Evolutionary conservation across 2,329 filamentous ascomycete genomes (phyloP).

Genomic region (Botrytis fragariae): DNA sequence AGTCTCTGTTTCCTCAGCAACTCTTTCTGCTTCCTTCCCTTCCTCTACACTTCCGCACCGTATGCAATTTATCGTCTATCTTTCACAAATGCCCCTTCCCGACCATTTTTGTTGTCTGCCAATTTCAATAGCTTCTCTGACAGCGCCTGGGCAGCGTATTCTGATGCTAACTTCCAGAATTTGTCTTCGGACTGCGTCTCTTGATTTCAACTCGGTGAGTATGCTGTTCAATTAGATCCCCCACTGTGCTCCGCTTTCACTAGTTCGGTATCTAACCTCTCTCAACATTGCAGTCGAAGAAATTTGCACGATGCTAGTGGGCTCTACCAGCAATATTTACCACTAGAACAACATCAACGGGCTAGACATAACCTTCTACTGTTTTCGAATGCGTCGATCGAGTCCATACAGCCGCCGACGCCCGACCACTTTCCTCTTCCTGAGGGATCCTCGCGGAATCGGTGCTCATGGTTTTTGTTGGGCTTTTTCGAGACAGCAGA

Average conservation of each 20-base stretch:
- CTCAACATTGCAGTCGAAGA: background rate
- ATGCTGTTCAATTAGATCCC: background rate
- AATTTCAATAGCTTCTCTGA: background rate
- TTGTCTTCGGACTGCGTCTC: background rate
- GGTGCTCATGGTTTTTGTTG: background rate
- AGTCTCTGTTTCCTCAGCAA: background rate
- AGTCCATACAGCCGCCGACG: too few species aligned
- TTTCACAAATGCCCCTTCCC: background rate
- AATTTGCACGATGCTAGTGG: background rate
- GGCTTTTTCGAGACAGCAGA: background rate
- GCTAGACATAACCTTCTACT: background rate
- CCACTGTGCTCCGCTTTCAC: background rate
- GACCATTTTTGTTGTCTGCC: background rate
- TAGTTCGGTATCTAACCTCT: too few species aligned
- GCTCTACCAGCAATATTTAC: too few species aligned
- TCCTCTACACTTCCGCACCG: background rate
- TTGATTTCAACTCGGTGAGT: background rate
- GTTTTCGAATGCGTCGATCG: background rate
- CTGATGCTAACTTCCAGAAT: background rate
- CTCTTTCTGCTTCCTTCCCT: background rate
- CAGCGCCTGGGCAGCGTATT: too few species aligned
- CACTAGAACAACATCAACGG: background rate
- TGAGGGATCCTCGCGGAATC: too few species aligned
- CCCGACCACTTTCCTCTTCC: background rate
- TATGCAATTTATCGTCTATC: fast-evolving